Conservation (phyloP, 805 yeast species). For the Barnettozyma californica region DNA sequence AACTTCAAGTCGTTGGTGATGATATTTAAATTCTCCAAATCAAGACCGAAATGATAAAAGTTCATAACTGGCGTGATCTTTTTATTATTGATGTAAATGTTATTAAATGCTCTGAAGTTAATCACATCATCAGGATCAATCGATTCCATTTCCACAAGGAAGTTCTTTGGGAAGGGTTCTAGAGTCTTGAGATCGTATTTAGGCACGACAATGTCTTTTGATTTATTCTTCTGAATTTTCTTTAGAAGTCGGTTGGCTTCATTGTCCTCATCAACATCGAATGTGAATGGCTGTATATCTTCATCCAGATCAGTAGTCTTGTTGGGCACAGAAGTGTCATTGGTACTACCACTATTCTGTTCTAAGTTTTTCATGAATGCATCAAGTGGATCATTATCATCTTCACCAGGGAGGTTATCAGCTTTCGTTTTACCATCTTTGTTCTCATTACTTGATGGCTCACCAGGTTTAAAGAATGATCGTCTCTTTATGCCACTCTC, state of each 20-base stretch:
- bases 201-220: slow-evolving; percentile 39
- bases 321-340: neutral
- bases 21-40: slow-evolving; percentile 48
- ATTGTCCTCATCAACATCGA: slow-evolving; percentile 28
- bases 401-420: slow-evolving; percentile 25
- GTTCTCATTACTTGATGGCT: slow-evolving; percentile 5
- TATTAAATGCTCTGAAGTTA: slow-evolving; percentile 62
- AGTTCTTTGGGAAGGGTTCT: slow-evolving; percentile 51
- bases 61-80: slow-evolving; percentile 52
- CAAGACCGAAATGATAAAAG: slow-evolving; percentile 82
- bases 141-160: slow-evolving; percentile 47
- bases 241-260: slow-evolving; percentile 30
- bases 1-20: slow-evolving; percentile 48
- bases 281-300: slow-evolving; percentile 6
- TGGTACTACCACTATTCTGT: neutral
- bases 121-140: slow-evolving; percentile 53
- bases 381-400: slow-evolving; percentile 42
- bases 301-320: slow-evolving; percentile 22
- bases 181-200: slow-evolving; percentile 34
- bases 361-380: slow-evolving; percentile 33
- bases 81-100: slow-evolving; percentile 23
- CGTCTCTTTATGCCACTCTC: slow-evolving; percentile 16
- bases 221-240: slow-evolving; percentile 45
- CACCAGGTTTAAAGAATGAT: slow-evolving; percentile 20
- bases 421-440: slow-evolving; percentile 18